Evolutionary conservation across 441 rosid species (phyloP).

Genomic region (Erysimum pusillum): DNA sequence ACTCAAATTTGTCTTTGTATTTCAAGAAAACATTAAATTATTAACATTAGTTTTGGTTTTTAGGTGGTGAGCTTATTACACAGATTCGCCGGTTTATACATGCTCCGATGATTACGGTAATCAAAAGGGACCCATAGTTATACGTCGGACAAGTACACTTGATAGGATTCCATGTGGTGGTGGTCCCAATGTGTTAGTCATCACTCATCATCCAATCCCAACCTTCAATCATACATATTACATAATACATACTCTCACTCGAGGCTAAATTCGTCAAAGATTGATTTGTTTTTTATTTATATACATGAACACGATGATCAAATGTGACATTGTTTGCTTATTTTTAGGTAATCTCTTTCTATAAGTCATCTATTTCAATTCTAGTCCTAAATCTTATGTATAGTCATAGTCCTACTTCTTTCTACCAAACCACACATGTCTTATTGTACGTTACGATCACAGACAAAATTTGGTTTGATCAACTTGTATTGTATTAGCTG

Average conservation of each 20-base stretch:
- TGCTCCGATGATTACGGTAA: slow-evolving; percentile 70
- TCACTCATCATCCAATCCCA: slow-evolving; percentile 34
- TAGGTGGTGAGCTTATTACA: slow-evolving; percentile 28
- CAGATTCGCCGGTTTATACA: slow-evolving; percentile 47
- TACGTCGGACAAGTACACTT: slow-evolving; percentile 62
- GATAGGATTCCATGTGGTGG: slow-evolving; percentile 60
- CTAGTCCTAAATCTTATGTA: background rate
- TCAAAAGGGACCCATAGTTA: slow-evolving; percentile 46
- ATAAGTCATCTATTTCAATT: slow-evolving; percentile 16
- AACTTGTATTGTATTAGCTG: background rate
- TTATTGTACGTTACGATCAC: background rate
- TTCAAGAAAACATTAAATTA: slow-evolving; percentile 30
- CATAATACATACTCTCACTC: slow-evolving; percentile 17
- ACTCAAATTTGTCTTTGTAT: slow-evolving; percentile 17
- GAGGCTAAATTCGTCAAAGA: slow-evolving; percentile 26
- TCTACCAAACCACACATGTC: slow-evolving; percentile 31
- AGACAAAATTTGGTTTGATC: background rate
- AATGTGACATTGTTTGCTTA: slow-evolving; percentile 30
- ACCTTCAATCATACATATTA: slow-evolving; percentile 26
- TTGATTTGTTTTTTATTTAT: slow-evolving; percentile 7
- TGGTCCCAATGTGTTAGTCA: slow-evolving; percentile 44
- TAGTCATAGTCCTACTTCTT: slow-evolving; percentile 15
- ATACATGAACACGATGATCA: slow-evolving; percentile 3
- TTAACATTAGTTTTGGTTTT: slow-evolving; percentile 10
- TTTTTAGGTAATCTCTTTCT: slow-evolving; percentile 15